A percentile compares a stretch with the other conserved stretches of the same genome.
Conservation (phyloP, 1,284 basidiomycete species). For the Cryptococcus sp. region DNA sequence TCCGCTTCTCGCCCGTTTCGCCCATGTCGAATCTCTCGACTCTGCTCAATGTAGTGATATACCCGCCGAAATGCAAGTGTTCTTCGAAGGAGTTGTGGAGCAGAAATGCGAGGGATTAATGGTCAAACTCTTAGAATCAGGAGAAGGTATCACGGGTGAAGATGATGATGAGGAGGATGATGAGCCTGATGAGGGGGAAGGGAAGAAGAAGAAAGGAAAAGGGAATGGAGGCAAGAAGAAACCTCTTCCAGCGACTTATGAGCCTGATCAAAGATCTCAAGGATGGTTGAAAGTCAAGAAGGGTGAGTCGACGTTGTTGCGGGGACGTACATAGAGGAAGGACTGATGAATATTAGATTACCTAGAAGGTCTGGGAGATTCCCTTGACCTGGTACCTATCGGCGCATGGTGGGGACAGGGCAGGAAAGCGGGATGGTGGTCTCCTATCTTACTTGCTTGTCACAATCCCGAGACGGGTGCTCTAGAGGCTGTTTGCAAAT, state of each 20-base stretch:
- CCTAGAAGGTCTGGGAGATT: constrained; percentile 52
- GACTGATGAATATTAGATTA: constrained; percentile 25
- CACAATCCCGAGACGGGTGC: constrained; percentile 68
- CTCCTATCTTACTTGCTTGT: constrained; percentile 76
- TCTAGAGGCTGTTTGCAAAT: constrained; percentile 80
- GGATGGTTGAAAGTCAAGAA: constrained; percentile 85
- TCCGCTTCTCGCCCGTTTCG: constrained; percentile 60
- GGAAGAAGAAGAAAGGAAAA: constrained; percentile 14
- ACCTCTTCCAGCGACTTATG: constrained; percentile 78
- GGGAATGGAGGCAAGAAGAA: constrained; percentile 54
- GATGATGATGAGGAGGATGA: constrained; percentile 34
- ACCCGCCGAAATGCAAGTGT: constrained; percentile 63
- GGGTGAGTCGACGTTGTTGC: constrained; percentile 24
- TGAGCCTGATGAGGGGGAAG: constrained; percentile 16
- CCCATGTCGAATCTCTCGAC: constrained; percentile 72
- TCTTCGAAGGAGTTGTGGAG: constrained; percentile 75
- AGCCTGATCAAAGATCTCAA: constrained; percentile 60
- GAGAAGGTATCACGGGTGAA: constrained; percentile 35
- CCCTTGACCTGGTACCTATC: constrained; percentile 61
- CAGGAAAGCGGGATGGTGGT: constrained; percentile 91
- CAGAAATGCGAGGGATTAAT: constrained; percentile 86
- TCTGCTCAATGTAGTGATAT: constrained; percentile 48
- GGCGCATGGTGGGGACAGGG: constrained; percentile 90
- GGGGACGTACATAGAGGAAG: not conserved
- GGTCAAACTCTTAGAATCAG: constrained; percentile 69